These are phyloP conservation scores for Lactarius indigo DNA, from an alignment of 768 basidiomycete species.

Conservation along the genomic window DNA sequence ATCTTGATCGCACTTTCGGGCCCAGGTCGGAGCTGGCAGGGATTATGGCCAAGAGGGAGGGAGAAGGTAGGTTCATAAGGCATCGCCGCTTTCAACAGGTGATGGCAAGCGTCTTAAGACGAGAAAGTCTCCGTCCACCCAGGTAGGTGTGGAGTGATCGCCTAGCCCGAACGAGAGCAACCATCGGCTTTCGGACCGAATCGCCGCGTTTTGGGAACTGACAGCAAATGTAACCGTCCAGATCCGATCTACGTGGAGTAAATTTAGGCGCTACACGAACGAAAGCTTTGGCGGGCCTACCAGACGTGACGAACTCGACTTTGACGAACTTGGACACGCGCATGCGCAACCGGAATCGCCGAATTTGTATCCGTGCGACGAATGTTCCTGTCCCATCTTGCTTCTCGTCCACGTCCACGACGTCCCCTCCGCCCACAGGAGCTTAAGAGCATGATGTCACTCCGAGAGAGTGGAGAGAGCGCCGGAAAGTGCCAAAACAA, in stretches of 20 bases:
- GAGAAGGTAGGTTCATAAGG: background rate
- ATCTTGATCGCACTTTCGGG: conserved; percentile 5
- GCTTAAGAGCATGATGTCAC: conserved; percentile 45
- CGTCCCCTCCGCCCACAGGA: conserved; percentile 45
- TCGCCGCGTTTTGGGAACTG: conserved; percentile 19
- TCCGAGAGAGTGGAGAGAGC: conserved; percentile 49
- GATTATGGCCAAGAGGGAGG: background rate
- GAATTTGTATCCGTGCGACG: conserved; percentile 47
- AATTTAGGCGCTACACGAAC: background rate
- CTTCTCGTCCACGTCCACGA: conserved; percentile 46
- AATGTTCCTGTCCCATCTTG: conserved; percentile 44
- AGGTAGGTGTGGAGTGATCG: conserved; percentile 56
- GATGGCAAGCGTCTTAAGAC: conserved; percentile 32
- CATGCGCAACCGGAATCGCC: conserved; percentile 68
- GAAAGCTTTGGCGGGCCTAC: conserved; percentile 29
- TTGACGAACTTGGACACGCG: conserved; percentile 50
- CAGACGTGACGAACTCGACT: conserved; percentile 65
- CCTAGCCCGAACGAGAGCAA: conserved; percentile 48
- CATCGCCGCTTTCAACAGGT: background rate
- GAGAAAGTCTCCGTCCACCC: conserved; percentile 50
- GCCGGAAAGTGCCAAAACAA: conserved; percentile 46
- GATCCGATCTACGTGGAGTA: conserved; percentile 44
- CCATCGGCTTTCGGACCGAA: conserved; percentile 28
- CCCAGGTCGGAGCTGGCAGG: conserved; percentile 7
- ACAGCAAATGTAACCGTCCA: conserved; percentile 47